Percentiles rank a stretch among this genome's conserved stretches.
These are phyloP conservation scores for Penicillium turbatum DNA, from an alignment of 495 filamentous ascomycete genomes.

Conservation along the genomic window DNA sequence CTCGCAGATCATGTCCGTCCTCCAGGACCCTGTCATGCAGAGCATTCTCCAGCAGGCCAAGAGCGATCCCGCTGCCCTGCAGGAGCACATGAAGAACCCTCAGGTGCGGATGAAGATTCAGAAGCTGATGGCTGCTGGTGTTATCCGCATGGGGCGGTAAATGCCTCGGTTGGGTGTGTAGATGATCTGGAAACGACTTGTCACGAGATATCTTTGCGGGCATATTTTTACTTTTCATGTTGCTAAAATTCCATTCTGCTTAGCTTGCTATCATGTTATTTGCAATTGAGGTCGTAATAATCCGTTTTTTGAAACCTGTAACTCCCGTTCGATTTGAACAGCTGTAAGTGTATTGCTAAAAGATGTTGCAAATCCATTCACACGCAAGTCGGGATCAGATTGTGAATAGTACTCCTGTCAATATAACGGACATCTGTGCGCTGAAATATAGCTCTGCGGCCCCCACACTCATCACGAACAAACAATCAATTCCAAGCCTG, in stretches of 20 bases:
- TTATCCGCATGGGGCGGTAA: constrained; percentile 74
- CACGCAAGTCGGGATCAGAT: too few relatives aligned
- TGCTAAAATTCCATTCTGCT: constrained; percentile 9
- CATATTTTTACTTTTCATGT: constrained; percentile 2
- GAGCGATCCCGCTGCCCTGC: constrained; percentile 81
- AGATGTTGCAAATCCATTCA: too few relatives aligned
- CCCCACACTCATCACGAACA: too few relatives aligned
- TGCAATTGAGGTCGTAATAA: not conserved
- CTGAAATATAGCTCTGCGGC: too few relatives aligned
- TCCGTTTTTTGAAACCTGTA: not conserved
- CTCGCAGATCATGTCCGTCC: constrained; percentile 75
- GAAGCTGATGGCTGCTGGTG: constrained; percentile 87
- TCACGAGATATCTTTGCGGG: constrained; percentile 15
- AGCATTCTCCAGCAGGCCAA: constrained; percentile 95
- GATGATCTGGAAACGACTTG: constrained; percentile 9
- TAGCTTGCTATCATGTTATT: not conserved
- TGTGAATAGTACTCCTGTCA: too few relatives aligned
- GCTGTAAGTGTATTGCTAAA: too few relatives aligned
- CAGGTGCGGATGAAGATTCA: constrained; percentile 79
- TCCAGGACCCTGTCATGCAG: constrained; percentile 96
- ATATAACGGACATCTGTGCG: too few relatives aligned
- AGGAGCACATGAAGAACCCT: constrained; percentile 95
- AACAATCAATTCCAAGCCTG: too few relatives aligned
- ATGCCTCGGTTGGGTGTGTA: not conserved
- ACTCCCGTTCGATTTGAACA: too few relatives aligned